These are phyloP conservation scores for Rhododendron mucronatum DNA, from an alignment of 148 eudicot species.

Conservation along the genomic window DNA sequence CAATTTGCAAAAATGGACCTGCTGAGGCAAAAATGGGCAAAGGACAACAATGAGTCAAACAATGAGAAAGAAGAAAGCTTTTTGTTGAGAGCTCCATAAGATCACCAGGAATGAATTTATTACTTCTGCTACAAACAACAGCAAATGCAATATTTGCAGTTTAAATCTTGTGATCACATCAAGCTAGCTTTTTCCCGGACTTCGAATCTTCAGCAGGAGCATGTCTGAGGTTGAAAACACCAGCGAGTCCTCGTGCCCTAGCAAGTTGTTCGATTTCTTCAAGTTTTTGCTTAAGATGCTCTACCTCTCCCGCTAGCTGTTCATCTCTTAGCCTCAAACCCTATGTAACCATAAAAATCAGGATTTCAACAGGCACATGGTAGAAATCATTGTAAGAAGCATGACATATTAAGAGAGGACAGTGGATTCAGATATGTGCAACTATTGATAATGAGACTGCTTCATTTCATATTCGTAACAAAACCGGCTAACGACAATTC, in stretches of 20 bases:
- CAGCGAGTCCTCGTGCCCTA: constrained; percentile 45
- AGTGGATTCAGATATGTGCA: neutral
- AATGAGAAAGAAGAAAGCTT: neutral
- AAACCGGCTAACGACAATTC: neutral
- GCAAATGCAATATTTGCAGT: constrained; percentile 17
- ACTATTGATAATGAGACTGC: neutral
- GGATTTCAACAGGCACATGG: neutral
- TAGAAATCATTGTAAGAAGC: neutral
- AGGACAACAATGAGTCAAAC: neutral
- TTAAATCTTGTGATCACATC: constrained; percentile 11
- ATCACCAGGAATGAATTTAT: neutral
- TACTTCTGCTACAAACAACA: neutral
- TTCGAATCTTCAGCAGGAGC: constrained; percentile 27
- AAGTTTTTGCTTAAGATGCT: constrained; percentile 46
- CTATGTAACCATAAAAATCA: constrained; percentile 26
- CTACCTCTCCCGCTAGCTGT: constrained; percentile 50
- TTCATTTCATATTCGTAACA: neutral
- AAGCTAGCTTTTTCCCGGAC: constrained; percentile 34
- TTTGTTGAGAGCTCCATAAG: neutral
- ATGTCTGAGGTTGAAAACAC: constrained; percentile 40
- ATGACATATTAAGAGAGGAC: neutral
- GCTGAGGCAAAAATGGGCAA: neutral
- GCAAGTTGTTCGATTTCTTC: constrained; percentile 60
- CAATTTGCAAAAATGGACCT: constrained; percentile 2
- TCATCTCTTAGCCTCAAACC: constrained; percentile 54